phyloP scores from a whole-genome alignment of 371 early-diverging fungal species.

The Apophysomyces ossiformis region DNA sequence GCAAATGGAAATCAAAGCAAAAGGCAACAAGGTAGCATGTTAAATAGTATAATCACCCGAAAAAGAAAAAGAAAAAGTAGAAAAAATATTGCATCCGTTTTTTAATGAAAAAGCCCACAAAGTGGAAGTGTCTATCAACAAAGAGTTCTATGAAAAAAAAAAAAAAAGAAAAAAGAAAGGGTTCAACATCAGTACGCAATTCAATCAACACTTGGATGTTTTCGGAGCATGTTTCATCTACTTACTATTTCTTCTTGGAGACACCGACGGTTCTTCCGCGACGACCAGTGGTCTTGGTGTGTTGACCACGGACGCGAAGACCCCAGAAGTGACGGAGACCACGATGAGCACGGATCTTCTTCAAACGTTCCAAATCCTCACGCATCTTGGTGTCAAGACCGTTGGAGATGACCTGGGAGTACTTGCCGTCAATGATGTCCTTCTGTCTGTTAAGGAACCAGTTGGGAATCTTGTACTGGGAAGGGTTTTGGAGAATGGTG shows the following conservation, averaged over 20 bases:
- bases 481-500: constrained; percentile 91
- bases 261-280: constrained; percentile 97
- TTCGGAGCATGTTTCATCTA: background rate
- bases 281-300: constrained; percentile 98
- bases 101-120: too few relatives aligned
- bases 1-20: too few relatives aligned
- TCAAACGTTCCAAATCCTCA: constrained; percentile 96
- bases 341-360: constrained; percentile 95
- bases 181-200: too few relatives aligned
- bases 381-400: constrained; percentile 94
- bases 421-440: constrained; percentile 94
- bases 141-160: background rate
- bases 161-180: background rate
- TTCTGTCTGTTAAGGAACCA: constrained; percentile 99
- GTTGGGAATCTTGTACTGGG: constrained; percentile 96
- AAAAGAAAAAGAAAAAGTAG: too few relatives aligned
- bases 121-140: background rate
- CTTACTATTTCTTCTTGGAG: constrained; percentile 91
- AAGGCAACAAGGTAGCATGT: too few relatives aligned
- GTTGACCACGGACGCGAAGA: constrained; percentile 94
- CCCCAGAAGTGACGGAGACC: constrained; percentile 98
- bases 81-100: too few relatives aligned
- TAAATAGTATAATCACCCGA: too few relatives aligned
- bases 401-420: constrained; percentile 94
- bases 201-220: background rate